phyloP scores from a whole-genome alignment of 1,284 basidiomycete genomes.

The Leccinum fallax region DNA sequence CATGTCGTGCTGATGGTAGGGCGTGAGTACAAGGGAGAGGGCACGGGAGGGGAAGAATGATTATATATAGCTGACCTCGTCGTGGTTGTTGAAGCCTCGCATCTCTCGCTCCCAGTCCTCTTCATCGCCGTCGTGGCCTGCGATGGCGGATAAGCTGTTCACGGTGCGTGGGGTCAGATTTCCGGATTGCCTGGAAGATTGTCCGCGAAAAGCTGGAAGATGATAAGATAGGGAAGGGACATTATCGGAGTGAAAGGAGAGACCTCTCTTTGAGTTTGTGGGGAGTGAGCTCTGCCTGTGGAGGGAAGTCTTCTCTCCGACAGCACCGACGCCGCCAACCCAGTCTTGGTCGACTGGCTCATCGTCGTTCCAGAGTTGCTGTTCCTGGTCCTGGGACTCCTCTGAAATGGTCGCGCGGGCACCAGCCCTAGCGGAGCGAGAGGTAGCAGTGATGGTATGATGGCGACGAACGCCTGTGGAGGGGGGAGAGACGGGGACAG shows the following conservation, averaged over 20 bases:
- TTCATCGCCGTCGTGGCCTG: slow-evolving; percentile 82
- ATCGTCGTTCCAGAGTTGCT: slow-evolving; percentile 69
- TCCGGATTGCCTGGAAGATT: slow-evolving; percentile 55
- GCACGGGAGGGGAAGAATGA: background rate
- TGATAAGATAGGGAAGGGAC: slow-evolving; percentile 10
- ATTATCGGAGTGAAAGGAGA: slow-evolving; percentile 23
- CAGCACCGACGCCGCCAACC: slow-evolving; percentile 76
- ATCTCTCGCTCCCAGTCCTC: slow-evolving; percentile 79
- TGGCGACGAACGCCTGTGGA: slow-evolving; percentile 64
- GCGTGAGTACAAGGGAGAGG: slow-evolving; percentile 3
- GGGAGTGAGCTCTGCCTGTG: slow-evolving; percentile 81
- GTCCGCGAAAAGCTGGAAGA: slow-evolving; percentile 46
- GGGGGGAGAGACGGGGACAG: slow-evolving; percentile 42
- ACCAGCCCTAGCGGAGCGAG: slow-evolving; percentile 59
- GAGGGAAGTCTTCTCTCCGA: slow-evolving; percentile 76
- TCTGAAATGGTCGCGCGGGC: slow-evolving; percentile 69
- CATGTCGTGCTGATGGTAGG: slow-evolving; percentile 27
- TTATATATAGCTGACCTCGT: slow-evolving; percentile 49
- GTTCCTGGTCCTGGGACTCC: slow-evolving; percentile 55
- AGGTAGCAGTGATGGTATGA: slow-evolving; percentile 80
- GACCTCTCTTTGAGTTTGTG: slow-evolving; percentile 77
- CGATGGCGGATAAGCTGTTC: slow-evolving; percentile 79
- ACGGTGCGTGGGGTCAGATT: slow-evolving; percentile 70
- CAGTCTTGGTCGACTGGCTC: slow-evolving; percentile 77
- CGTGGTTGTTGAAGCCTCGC: slow-evolving; percentile 58